Evolutionary conservation across 805 yeast species (phyloP), one percentile per base, ranked within the genome.

Genomic region (Yamadazyma olivae): DNA sequence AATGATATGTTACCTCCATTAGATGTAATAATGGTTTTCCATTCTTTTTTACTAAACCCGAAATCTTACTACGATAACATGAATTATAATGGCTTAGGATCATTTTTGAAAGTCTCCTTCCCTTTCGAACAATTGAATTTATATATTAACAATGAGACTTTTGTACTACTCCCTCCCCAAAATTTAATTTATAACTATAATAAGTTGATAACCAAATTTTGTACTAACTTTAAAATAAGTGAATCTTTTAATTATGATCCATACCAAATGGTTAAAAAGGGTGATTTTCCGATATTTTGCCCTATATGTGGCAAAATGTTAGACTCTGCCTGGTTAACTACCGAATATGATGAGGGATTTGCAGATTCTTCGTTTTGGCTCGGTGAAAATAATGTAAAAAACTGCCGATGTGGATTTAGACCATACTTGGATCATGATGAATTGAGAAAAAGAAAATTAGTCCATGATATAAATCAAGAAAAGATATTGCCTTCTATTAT

Each of bases 1-100:
- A 15, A 30, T n/a, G 12, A 13, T 8, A 6, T 25, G 12, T 19
- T 36, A 7, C 57, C 57, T 9, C 57, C 57, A 13, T 28, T 53
- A 13, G 57, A 53, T 40, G 39, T 53, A 12, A 13, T 51, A 5
- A 35, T 53, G 39, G 53, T 50, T 6, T 53, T 56, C 56, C 54
- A 53, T 40, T 30, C 51, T 10, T 49, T 50, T 35, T 32, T 46
- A 23, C 36, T 50, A 27, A 51, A 46, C 23, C 54, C 55, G 7
- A 35, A 35, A 28, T 18, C 48, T 14, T 43, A 24, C 28, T 48
- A 40, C 33, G 51, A 44, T 28, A 35, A 26, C n/a, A 44, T 46
- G n/a, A 35, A 35, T 3, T 35, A 38, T 14, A 35, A 35, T 25
- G 20, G 18, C 2, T 40, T 49, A 12, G 24, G 28, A 4, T 24